Evolutionary conservation across 768 basidiomycete species (phyloP).

Genomic region (Kwoniella europaea): DNA sequence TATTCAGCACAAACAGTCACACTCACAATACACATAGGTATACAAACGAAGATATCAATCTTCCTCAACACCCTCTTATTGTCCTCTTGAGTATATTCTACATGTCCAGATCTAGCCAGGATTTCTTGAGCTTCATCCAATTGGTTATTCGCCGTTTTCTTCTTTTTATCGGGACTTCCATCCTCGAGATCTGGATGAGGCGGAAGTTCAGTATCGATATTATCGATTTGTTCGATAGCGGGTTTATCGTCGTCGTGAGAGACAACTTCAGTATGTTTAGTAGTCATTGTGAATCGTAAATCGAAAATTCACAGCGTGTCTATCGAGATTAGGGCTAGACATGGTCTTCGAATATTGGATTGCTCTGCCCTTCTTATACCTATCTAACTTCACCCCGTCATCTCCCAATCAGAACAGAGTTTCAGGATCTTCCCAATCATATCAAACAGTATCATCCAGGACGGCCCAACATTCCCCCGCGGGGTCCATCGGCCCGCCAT

Average conservation of each 20-base stretch:
- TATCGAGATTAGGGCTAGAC: too few relatives aligned
- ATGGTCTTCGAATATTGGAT: too few relatives aligned
- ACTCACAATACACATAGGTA: constrained; percentile 32
- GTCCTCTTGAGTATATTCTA: constrained; percentile 34
- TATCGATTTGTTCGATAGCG: constrained; percentile 16
- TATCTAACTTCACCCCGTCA: too few relatives aligned
- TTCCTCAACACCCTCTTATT: constrained; percentile 37
- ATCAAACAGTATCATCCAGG: background rate
- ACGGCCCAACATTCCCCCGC: background rate
- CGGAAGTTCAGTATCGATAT: background rate
- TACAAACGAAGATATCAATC: constrained; percentile 40
- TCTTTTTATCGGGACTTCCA: background rate
- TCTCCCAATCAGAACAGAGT: too few relatives aligned
- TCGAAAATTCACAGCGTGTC: too few relatives aligned
- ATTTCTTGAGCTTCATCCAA: constrained; percentile 26
- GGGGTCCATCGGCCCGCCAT: background rate
- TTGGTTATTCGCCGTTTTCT: constrained; percentile 25
- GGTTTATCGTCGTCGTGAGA: constrained; percentile 8
- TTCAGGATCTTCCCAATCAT: background rate
- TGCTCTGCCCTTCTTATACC: too few relatives aligned
- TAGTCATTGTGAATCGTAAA: background rate
- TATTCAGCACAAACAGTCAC: background rate
- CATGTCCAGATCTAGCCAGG: constrained; percentile 20
- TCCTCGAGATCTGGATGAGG: background rate
- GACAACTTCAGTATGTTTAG: constrained; percentile 1